Conservation (phyloP, 2,329 filamentous ascomycete genomes). For the Alternaria sp. region DNA sequence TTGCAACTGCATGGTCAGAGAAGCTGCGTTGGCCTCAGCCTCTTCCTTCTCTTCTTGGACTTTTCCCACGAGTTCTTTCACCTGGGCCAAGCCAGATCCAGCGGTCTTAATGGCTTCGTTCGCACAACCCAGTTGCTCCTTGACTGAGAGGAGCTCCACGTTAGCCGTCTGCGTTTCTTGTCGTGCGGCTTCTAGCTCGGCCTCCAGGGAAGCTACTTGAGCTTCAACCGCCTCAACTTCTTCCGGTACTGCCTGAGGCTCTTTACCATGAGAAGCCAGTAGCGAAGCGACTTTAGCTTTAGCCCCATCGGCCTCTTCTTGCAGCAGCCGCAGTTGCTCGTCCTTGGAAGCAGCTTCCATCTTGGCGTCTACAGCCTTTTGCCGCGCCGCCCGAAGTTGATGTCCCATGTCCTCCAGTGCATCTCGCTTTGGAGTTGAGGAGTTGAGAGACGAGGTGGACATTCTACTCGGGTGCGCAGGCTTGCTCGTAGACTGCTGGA, state of each 20-base stretch:
- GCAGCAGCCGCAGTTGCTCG: neutral
- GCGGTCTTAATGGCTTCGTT: neutral
- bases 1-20: neutral
- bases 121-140: neutral
- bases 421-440: neutral
- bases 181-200: neutral
- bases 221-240: neutral
- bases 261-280: neutral
- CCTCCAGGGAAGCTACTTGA: neutral
- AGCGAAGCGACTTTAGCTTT: neutral
- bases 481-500: neutral
- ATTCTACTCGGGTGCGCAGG: neutral
- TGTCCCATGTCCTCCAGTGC: neutral
- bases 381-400: neutral
- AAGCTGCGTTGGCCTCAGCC: neutral
- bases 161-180: neutral
- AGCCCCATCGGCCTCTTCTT: neutral
- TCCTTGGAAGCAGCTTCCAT: neutral
- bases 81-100: neutral
- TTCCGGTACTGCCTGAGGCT: neutral
- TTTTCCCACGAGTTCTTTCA: neutral
- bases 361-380: neutral
- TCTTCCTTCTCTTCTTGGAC: neutral
- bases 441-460: neutral
- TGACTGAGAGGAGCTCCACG: too few relatives aligned